Conservation (phyloP, 371 early-diverging fungal species). For the Mortierella sp. region DNA sequence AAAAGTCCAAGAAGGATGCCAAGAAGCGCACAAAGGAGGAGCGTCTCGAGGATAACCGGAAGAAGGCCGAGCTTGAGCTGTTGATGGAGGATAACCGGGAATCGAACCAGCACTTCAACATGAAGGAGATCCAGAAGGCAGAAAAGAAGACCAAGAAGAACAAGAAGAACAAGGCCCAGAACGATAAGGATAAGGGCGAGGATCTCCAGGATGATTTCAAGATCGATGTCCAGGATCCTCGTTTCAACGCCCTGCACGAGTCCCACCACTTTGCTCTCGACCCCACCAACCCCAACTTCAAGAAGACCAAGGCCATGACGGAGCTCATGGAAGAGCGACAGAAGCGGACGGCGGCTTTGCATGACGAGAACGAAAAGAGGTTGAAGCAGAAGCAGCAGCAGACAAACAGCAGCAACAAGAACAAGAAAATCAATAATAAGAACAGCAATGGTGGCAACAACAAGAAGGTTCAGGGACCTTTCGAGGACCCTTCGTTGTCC, state of each 20-base stretch:
- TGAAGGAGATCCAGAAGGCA: constrained; percentile 89
- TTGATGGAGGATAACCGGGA: constrained; percentile 75
- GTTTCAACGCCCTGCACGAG: constrained; percentile 86
- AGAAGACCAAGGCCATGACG: constrained; percentile 93
- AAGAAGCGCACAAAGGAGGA: constrained; percentile 71
- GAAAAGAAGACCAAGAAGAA: constrained; percentile 77
- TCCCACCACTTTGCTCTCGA: constrained; percentile 95
- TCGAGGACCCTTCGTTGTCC: constrained; percentile 60
- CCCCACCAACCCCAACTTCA: constrained; percentile 94
- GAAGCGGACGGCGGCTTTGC: constrained; percentile 54
- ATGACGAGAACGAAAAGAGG: constrained; percentile 41
- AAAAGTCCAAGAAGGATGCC: constrained; percentile 60
- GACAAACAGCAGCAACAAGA: constrained; percentile 15
- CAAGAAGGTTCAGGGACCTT: constrained; percentile 25
- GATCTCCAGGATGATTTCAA: constrained; percentile 84
- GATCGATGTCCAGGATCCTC: constrained; percentile 85
- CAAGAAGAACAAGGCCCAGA: constrained; percentile 59
- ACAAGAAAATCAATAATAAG: constrained; percentile 28
- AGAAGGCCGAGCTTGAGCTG: constrained; percentile 88
- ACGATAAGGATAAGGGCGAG: constrained; percentile 61
- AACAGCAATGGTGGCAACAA: constrained; percentile 19
- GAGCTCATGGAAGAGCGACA: constrained; percentile 82
- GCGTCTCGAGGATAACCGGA: constrained; percentile 65
- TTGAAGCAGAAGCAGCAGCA: constrained; percentile 33
- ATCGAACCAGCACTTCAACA: constrained; percentile 78